Conservation (phyloP, 1,284 basidiomycete species). For the Trichosporon ovoides region DNA sequence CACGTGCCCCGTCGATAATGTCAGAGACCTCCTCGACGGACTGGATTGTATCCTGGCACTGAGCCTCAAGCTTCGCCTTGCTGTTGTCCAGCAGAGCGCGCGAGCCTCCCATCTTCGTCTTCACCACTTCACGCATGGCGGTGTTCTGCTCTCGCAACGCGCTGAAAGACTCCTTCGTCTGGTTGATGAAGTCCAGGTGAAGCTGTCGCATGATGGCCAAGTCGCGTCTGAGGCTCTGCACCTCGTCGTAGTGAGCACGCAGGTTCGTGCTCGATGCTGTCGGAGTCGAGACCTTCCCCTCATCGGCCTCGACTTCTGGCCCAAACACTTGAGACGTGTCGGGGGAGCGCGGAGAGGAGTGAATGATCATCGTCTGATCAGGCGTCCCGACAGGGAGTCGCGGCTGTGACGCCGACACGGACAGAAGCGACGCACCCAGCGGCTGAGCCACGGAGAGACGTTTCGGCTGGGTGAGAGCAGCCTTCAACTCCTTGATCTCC, state of each 20-base stretch:
- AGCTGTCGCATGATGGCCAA: slow-evolving; percentile 88
- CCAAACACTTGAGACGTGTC: not conserved
- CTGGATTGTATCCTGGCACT: slow-evolving; percentile 84
- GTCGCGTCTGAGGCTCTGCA: slow-evolving; percentile 86
- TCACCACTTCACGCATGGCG: slow-evolving; percentile 78
- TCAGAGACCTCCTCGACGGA: slow-evolving; percentile 92
- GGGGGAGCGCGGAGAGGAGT: slow-evolving; percentile 9
- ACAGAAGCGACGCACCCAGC: slow-evolving; percentile 38
- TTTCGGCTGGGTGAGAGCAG: slow-evolving; percentile 53
- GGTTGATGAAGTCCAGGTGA: slow-evolving; percentile 85
- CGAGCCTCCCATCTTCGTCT: slow-evolving; percentile 73
- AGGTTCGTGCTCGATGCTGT: slow-evolving; percentile 56
- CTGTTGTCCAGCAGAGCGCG: slow-evolving; percentile 85
- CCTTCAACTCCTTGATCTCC: slow-evolving; percentile 85
- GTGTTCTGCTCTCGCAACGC: slow-evolving; percentile 75
- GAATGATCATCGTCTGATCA: slow-evolving; percentile 20
- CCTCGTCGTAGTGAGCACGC: slow-evolving; percentile 86
- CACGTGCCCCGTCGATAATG: slow-evolving; percentile 80
- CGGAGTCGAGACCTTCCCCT: not conserved
- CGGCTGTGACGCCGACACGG: slow-evolving; percentile 21
- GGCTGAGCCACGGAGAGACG: slow-evolving; percentile 43
- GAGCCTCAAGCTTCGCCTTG: slow-evolving; percentile 79
- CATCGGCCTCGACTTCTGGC: too few species aligned
- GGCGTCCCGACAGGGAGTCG: slow-evolving; percentile 10
- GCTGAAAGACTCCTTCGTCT: slow-evolving; percentile 78